These are phyloP conservation scores for Cyberlindnera galapagoensis DNA, from an alignment of 805 yeast species.

Conservation along the genomic window DNA sequence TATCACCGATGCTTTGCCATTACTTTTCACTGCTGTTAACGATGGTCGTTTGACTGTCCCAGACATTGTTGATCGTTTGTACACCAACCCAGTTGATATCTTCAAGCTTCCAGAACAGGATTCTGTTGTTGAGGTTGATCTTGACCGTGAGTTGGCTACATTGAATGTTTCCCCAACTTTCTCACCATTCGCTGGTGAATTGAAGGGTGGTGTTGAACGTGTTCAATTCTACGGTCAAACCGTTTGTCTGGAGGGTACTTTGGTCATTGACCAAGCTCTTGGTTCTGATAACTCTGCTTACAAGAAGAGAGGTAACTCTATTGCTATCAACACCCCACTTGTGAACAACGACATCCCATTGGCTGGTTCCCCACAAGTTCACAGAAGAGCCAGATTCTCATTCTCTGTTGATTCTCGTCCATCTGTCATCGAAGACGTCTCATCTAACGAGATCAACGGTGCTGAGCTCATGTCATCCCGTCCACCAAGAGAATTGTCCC, in stretches of 20 bases:
- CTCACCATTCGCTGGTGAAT: conserved; percentile 51
- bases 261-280: conserved; percentile 50
- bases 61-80: conserved; percentile 67
- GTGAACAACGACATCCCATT: conserved; percentile 25
- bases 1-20: conserved; percentile 72
- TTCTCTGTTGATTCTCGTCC: conserved; percentile 37
- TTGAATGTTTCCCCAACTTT: conserved; percentile 35
- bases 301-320: conserved; percentile 24
- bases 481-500: conserved; percentile 66
- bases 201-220: conserved; percentile 84
- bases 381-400: conserved; percentile 43
- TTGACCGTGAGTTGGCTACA: conserved; percentile 58
- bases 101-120: conserved; percentile 81
- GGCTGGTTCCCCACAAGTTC: conserved; percentile 31
- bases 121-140: conserved; percentile 72
- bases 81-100: conserved; percentile 74
- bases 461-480: conserved; percentile 67
- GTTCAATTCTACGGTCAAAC: conserved; percentile 75
- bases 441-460: conserved; percentile 36
- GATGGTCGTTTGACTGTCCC: conserved; percentile 65
- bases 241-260: conserved; percentile 76
- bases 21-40: conserved; percentile 73
- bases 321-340: conserved; percentile 19
- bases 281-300: conserved; percentile 39
- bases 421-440: conserved; percentile 25